Conservation (phyloP, 768 basidiomycete species). For the Coprinopsis strossmayeri region DNA sequence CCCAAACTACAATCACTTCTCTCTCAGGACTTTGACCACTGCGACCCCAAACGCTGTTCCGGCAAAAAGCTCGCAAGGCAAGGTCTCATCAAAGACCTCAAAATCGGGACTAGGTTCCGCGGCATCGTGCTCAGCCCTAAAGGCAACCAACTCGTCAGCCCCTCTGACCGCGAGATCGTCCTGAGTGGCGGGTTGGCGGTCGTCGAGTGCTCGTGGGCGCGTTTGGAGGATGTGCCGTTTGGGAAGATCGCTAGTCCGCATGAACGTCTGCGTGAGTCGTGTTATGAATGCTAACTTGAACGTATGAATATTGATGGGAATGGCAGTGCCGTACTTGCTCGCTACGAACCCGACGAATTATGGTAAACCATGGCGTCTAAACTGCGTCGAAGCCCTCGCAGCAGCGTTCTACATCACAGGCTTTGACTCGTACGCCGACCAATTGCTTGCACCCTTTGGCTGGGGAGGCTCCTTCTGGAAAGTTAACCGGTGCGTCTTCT, state of each 20-base stretch:
- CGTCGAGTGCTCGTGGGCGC: slow-evolving; percentile 99
- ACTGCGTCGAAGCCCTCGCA: slow-evolving; percentile 91
- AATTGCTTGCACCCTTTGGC: slow-evolving; percentile 73
- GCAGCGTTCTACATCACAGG: slow-evolving; percentile 95
- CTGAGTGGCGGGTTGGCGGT: slow-evolving; percentile 77
- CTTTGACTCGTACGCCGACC: slow-evolving; percentile 74
- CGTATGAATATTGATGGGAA: background rate
- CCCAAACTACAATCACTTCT: too few relatives aligned
- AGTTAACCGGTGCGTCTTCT: slow-evolving; percentile 61
- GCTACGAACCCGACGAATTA: slow-evolving; percentile 98
- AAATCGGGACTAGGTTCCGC: slow-evolving; percentile 79
- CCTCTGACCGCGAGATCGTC: slow-evolving; percentile 79
- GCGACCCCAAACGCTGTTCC: slow-evolving; percentile 75
- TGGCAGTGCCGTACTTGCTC: slow-evolving; percentile 90
- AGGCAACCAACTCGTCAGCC: slow-evolving; percentile 70
- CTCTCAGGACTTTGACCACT: slow-evolving; percentile 90
- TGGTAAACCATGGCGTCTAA: slow-evolving; percentile 93
- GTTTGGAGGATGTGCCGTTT: slow-evolving; percentile 92
- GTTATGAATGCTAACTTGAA: background rate
- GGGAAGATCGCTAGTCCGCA: slow-evolving; percentile 89
- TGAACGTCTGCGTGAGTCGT: slow-evolving; percentile 77
- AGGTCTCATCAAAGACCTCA: slow-evolving; percentile 77
- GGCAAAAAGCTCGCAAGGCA: slow-evolving; percentile 89
- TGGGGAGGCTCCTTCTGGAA: slow-evolving; percentile 89
- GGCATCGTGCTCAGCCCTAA: slow-evolving; percentile 89